Evolutionary conservation across 169 alveolate species (phyloP), one percentile per base, ranked within the genome.

Genomic region (Plasmodium inui): DNA sequence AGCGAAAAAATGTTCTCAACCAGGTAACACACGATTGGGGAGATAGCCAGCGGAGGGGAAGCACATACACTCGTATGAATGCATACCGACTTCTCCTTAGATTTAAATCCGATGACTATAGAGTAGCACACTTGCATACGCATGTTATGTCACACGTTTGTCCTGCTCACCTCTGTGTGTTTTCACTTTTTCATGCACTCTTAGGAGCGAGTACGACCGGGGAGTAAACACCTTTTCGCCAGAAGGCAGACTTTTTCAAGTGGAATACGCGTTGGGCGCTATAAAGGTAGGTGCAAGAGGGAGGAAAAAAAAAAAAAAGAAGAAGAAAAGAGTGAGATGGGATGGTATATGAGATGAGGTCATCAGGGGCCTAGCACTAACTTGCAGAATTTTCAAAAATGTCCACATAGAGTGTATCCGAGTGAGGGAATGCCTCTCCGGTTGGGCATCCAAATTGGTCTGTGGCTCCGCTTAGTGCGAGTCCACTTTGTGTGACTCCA

Each of bases 191-290:
- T 50, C 61, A 2, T 14, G 2, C 61, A 50, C 22, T 12, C 14
- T 73, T 90, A 98, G 99, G 97, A 98, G 98, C 92, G 99, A 99
- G 92, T 99, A 99, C 95, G 99, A 99, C 92, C 96, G 99, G 89
- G 99, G 99, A 89, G 99, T 99, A 37, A 99, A 99, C 89, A 99
- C 99, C 83, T 99, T 99, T 96, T 98, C 99, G 55, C 99, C 99
- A 6, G 99, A 98, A 86, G 99, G 99, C 9, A 96, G 99, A 28
- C 97, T 99, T 41, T 98, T 98, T 95, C 99, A 98, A 94, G 99
- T 99, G 41, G 99, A 98, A 79, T 98, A 98, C 88, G 99, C 99
- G 32, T 92, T 98, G 57, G 99, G 99, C 92, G 99, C 99, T 39
- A 98, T 98, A 73, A 98, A 98, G 96, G 98, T 97, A 96, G 67